phyloP scores from a whole-genome alignment of 208 protist genomes.

The Blastocrithidia nonstop region DNA sequence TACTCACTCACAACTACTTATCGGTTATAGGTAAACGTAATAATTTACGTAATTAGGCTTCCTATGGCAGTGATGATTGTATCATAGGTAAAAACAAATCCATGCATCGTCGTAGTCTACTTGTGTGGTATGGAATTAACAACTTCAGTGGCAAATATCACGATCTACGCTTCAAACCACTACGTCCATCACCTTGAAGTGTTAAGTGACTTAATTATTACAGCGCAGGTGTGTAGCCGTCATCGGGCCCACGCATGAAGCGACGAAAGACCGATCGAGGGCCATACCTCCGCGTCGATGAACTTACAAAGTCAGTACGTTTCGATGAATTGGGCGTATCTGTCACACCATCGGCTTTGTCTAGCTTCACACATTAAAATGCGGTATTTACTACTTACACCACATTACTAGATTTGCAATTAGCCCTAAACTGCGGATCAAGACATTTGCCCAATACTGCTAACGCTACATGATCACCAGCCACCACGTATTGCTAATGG shows the following conservation, averaged over 20 bases:
- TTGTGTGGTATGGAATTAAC: constrained; percentile 74
- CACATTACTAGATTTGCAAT: not conserved
- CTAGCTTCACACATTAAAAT: constrained; percentile 23
- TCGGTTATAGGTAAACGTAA: constrained; percentile 15
- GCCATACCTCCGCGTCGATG: constrained; percentile 46
- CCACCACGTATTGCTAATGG: constrained; percentile 73
- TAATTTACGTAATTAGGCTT: constrained; percentile 25
- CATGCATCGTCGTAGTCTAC: constrained; percentile 28
- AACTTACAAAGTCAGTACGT: constrained; percentile 47
- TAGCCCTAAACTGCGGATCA: constrained; percentile 77
- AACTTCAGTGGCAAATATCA: constrained; percentile 79
- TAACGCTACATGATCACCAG: constrained; percentile 52
- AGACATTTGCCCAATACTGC: constrained; percentile 72
- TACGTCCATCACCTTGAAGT: constrained; percentile 65
- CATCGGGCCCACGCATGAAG: constrained; percentile 70
- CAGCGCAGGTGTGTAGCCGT: constrained; percentile 59
- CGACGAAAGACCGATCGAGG: constrained; percentile 33
- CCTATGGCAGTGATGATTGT: constrained; percentile 44
- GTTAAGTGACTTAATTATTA: constrained; percentile 67
- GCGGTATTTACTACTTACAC: constrained; percentile 19
- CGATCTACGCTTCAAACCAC: constrained; percentile 77
- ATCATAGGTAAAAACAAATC: constrained; percentile 66
- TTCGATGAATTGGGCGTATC: constrained; percentile 14
- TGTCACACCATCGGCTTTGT: constrained; percentile 50
- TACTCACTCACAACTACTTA: not conserved